Evolutionary conservation across 2,329 filamentous ascomycete genomes (phyloP).

Genomic region (Penicillium psychrosexuale): DNA sequence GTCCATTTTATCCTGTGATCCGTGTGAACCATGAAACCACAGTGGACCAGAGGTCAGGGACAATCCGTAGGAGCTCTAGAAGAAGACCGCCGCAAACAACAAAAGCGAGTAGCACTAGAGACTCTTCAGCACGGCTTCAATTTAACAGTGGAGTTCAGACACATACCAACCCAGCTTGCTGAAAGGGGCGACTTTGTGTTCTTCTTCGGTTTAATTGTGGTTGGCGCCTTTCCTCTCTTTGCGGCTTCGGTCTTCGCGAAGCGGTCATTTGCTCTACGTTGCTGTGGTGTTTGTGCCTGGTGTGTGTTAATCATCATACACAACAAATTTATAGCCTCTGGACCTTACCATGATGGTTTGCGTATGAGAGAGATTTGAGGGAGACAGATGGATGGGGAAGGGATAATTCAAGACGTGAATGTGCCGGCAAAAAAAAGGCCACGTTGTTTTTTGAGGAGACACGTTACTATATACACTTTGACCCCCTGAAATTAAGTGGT

Average conservation of each 20-base stretch:
- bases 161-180: slow-evolving; percentile 59
- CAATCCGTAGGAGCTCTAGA: slow-evolving; percentile 54
- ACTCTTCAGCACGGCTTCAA: slow-evolving; percentile 11
- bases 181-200: slow-evolving; percentile 55
- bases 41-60: slow-evolving; percentile 42
- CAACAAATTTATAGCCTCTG: background rate
- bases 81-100: slow-evolving; percentile 60
- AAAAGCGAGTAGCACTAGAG: slow-evolving; percentile 59
- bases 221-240: slow-evolving; percentile 57
- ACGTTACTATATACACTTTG: background rate
- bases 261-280: slow-evolving; percentile 61
- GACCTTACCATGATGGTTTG: slow-evolving; percentile 3
- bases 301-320: background rate
- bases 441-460: slow-evolving; percentile 11
- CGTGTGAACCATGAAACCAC: slow-evolving; percentile 29
- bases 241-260: slow-evolving; percentile 58
- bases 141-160: background rate
- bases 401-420: background rate
- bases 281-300: slow-evolving; percentile 63
- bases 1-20: slow-evolving; percentile 17
- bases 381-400: background rate
- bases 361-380: background rate
- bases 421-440: slow-evolving; percentile 13
- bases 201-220: slow-evolving; percentile 47
- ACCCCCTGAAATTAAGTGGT: background rate